These are phyloP conservation scores for Neltuma alba DNA, from an alignment of 306 rosid genomes.

Conservation along the genomic window DNA sequence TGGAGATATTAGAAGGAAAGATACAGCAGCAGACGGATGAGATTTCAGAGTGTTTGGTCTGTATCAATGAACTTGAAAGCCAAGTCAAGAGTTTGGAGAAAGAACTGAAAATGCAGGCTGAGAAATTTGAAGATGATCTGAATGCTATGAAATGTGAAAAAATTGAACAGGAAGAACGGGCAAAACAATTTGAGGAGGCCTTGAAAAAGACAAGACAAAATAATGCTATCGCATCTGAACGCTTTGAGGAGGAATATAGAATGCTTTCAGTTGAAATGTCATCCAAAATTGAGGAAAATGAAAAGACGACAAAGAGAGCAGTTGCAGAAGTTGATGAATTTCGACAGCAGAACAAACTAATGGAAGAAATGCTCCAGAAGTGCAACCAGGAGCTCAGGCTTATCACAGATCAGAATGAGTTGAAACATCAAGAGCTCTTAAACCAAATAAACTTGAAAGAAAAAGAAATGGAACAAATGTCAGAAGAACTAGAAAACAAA, in stretches of 20 bases:
- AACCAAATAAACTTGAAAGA: conserved; percentile 62
- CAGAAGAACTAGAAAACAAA: conserved; percentile 64
- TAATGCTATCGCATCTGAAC: conserved; percentile 62
- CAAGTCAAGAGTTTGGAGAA: conserved; percentile 66
- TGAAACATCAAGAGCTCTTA: conserved; percentile 60
- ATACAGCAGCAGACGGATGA: conserved; percentile 69
- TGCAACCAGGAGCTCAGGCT: conserved; percentile 67
- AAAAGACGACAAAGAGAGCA: conserved; percentile 57
- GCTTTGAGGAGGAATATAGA: conserved; percentile 71
- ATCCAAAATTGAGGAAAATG: conserved; percentile 73
- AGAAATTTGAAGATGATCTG: conserved; percentile 57
- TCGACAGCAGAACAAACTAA: conserved; percentile 57
- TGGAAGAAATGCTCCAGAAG: conserved; percentile 82
- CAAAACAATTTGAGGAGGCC: conserved; percentile 73
- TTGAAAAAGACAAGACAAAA: conserved; percentile 68
- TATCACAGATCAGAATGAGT: conserved; percentile 61
- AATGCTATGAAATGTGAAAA: conserved; percentile 58
- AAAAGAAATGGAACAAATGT: conserved; percentile 54
- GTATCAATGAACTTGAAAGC: conserved; percentile 77
- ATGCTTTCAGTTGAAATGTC: conserved; percentile 73
- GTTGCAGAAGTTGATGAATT: conserved; percentile 72
- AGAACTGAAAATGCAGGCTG: conserved; percentile 68
- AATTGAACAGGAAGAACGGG: conserved; percentile 69
- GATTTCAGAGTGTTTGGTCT: conserved; percentile 61
- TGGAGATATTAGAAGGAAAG: conserved; percentile 71